Conservation (phyloP, 305 asterid species). For the Andrographis paniculata region DNA sequence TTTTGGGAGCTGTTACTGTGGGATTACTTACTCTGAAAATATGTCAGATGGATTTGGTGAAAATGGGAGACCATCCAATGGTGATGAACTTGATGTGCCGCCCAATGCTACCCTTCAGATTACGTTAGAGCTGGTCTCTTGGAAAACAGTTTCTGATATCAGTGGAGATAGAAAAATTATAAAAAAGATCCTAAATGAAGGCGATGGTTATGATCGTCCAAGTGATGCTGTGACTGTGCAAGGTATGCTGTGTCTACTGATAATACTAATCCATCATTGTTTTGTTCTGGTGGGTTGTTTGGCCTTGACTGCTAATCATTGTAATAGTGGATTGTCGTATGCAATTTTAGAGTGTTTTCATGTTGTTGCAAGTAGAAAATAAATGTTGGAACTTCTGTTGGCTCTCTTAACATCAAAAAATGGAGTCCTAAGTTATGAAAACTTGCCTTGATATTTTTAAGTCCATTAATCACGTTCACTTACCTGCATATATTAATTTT, state of each 20-base stretch:
- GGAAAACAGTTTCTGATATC: slow-evolving; percentile 56
- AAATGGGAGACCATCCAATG: slow-evolving; percentile 44
- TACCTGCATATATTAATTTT: no score
- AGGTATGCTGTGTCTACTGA: slow-evolving; percentile 24
- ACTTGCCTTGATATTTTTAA: no score
- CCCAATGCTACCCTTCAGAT: slow-evolving; percentile 52
- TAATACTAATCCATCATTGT: no score
- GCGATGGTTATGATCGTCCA: slow-evolving; percentile 66
- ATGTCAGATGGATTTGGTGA: slow-evolving; percentile 74
- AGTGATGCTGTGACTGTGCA: slow-evolving; percentile 39
- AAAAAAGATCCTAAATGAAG: slow-evolving; percentile 61
- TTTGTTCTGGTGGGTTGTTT: neutral
- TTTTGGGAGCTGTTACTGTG: neutral
- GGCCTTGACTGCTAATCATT: neutral
- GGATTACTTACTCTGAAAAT: neutral
- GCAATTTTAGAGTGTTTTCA: neutral
- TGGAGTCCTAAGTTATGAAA: neutral
- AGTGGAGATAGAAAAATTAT: slow-evolving; percentile 50
- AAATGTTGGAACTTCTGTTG: slow-evolving; percentile 18
- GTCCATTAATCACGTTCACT: no score
- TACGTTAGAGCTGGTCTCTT: slow-evolving; percentile 47
- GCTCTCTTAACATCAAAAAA: neutral
- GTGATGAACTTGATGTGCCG: slow-evolving; percentile 41
- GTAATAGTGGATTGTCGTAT: neutral
- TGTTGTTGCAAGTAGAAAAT: neutral